These are phyloP conservation scores for Lathyrus sativus DNA, from an alignment of 306 rosid species.

Conservation along the genomic window DNA sequence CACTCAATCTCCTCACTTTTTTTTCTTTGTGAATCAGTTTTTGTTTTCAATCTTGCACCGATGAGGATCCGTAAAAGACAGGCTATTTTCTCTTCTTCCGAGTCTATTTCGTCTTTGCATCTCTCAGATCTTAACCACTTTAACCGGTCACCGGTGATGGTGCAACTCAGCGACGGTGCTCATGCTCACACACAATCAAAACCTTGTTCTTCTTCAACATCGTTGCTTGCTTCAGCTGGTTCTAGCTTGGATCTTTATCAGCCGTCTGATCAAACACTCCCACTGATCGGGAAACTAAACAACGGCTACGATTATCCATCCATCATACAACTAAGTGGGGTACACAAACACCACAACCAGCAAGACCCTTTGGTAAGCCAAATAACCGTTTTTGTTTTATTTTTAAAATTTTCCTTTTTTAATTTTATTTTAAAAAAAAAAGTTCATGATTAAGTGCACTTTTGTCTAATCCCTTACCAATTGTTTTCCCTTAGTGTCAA, in stretches of 20 bases:
- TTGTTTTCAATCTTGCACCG: constrained; percentile 38
- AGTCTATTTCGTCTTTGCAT: constrained; percentile 48
- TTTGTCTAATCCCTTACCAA: constrained; percentile 44
- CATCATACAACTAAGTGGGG: constrained; percentile 41
- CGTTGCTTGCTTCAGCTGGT: neutral
- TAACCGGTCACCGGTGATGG: constrained; percentile 61
- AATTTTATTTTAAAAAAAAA: too few relatives aligned
- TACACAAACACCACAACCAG: constrained; percentile 37
- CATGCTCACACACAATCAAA: too few relatives aligned
- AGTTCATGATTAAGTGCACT: too few relatives aligned
- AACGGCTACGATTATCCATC: constrained; percentile 48
- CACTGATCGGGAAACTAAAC: constrained; percentile 45
- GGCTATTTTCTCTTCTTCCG: constrained; percentile 53
- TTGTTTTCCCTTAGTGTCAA: constrained; percentile 27
- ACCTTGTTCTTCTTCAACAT: too few relatives aligned
- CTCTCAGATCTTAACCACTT: constrained; percentile 74
- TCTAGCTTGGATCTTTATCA: constrained; percentile 40
- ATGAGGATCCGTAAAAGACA: constrained; percentile 92
- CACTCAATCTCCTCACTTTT: constrained; percentile 41
- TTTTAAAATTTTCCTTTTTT: too few relatives aligned
- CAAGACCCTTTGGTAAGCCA: constrained; percentile 58
- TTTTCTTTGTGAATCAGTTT: neutral
- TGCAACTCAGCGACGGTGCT: constrained; percentile 49
- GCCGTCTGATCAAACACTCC: constrained; percentile 52
- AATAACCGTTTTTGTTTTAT: constrained; percentile 7